Evolutionary conservation across 352 stramenopile genomes (phyloP).

Genomic region (Phytophthora cactorum): DNA sequence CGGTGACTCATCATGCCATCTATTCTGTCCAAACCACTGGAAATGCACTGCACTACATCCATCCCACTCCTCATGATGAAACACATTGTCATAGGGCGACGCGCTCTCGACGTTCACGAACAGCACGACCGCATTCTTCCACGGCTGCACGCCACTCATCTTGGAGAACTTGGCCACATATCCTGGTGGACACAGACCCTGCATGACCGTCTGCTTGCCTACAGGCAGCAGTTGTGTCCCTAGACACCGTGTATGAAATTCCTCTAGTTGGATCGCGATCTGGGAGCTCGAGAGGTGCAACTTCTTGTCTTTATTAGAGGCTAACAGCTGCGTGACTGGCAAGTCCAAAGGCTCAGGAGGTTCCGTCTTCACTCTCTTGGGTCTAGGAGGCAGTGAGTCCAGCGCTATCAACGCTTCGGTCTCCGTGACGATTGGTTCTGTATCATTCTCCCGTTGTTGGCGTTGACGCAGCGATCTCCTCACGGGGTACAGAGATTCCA

Average conservation of each 20-base stretch:
- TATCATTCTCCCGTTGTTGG: slow-evolving; percentile 1
- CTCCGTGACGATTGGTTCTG: neutral
- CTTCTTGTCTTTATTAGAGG: slow-evolving; percentile 9
- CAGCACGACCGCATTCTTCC: slow-evolving; percentile 58
- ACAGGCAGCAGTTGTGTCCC: slow-evolving; percentile 58
- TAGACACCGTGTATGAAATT: slow-evolving; percentile 58
- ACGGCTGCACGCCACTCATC: slow-evolving; percentile 62
- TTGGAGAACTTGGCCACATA: slow-evolving; percentile 40
- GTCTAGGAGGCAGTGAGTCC: neutral
- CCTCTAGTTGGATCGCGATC: slow-evolving; percentile 43
- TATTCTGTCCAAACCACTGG: slow-evolving; percentile 59
- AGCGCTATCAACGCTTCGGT: slow-evolving; percentile 2
- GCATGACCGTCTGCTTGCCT: slow-evolving; percentile 60
- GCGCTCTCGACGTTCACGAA: slow-evolving; percentile 58
- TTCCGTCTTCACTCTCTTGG: slow-evolving; percentile 11
- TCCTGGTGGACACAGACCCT: slow-evolving; percentile 45
- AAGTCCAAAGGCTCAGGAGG: slow-evolving; percentile 10
- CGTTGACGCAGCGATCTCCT: slow-evolving; percentile 37
- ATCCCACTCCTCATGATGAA: slow-evolving; percentile 38
- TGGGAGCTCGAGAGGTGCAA: slow-evolving; percentile 26
- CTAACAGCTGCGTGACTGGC: slow-evolving; percentile 4
- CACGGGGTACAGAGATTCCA: slow-evolving; percentile 10
- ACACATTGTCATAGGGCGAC: slow-evolving; percentile 53
- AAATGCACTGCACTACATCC: slow-evolving; percentile 45
- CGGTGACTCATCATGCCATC: slow-evolving; percentile 36